Evolutionary conservation across 495 filamentous ascomycete genomes (phyloP).

Genomic region (Aspergillus incahuasiensis): DNA sequence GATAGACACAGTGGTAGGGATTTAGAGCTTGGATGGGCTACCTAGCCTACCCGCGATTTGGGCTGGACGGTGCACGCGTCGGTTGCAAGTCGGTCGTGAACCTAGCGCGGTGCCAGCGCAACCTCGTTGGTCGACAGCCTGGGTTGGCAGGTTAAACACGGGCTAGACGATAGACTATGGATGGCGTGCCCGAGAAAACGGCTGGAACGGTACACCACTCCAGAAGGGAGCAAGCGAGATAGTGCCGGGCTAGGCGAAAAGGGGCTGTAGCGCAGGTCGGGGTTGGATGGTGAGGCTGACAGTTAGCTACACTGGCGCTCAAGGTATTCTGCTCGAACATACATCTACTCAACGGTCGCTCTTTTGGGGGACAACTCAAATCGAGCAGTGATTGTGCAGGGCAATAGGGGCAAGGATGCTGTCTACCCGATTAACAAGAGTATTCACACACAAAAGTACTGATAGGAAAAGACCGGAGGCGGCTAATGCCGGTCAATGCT

Average conservation of each 20-base stretch:
- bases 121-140: conserved; percentile 30
- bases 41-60: conserved; percentile 45
- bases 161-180: conserved; percentile 23
- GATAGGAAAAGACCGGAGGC: conserved; percentile 20
- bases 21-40: conserved; percentile 43
- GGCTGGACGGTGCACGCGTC: conserved; percentile 24
- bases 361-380: not conserved
- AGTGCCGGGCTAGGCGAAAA: conserved; percentile 25
- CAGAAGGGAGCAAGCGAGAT: conserved; percentile 12
- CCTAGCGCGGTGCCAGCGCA: conserved; percentile 37
- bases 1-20: conserved; percentile 18
- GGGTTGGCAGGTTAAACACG: conserved; percentile 14
- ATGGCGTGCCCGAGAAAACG: conserved; percentile 43
- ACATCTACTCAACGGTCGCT: not conserved
- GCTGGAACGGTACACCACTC: conserved; percentile 21
- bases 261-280: conserved; percentile 37
- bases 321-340: no score
- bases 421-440: not conserved
- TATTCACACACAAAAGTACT: not conserved
- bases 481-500: conserved; percentile 31
- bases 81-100: conserved; percentile 29
- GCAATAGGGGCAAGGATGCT: not conserved
- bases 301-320: no score
- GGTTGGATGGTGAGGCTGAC: conserved; percentile 23
- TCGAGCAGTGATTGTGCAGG: not conserved